phyloP scores from a whole-genome alignment of 345 rosid species.

The Adansonia digitata region DNA sequence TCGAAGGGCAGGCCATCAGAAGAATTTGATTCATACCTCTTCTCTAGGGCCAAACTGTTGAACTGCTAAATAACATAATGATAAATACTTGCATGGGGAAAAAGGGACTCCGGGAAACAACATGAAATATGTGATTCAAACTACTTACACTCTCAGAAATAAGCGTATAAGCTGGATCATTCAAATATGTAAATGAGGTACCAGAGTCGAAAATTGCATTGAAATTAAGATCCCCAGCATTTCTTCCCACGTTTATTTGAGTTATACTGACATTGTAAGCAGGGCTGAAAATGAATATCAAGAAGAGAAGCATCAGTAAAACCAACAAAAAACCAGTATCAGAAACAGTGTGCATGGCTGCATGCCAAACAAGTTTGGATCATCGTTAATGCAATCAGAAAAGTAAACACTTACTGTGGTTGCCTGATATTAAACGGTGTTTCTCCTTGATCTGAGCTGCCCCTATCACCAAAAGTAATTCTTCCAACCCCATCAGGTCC shows the following conservation, averaged over 20 bases:
- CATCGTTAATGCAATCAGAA: background rate
- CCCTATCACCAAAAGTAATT: slow-evolving; percentile 90
- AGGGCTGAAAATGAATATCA: slow-evolving; percentile 46
- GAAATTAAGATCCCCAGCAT: slow-evolving; percentile 44
- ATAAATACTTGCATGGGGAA: background rate
- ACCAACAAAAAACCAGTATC: background rate
- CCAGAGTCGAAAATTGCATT: slow-evolving; percentile 87
- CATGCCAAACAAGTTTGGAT: background rate
- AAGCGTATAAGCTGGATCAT: slow-evolving; percentile 61
- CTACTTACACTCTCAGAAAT: slow-evolving; percentile 58
- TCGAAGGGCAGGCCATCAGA: slow-evolving; percentile 55
- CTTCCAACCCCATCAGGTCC: slow-evolving; percentile 64
- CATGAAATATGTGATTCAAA: slow-evolving; percentile 12
- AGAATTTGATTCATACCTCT: slow-evolving; percentile 30
- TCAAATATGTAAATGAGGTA: slow-evolving; percentile 90
- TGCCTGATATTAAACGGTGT: slow-evolving; percentile 67
- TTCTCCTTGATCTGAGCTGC: slow-evolving; percentile 72
- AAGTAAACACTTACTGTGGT: slow-evolving; percentile 45
- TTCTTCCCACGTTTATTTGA: slow-evolving; percentile 55
- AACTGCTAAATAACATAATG: slow-evolving; percentile 45
- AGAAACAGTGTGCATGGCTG: background rate
- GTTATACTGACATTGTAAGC: slow-evolving; percentile 73
- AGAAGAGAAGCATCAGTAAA: slow-evolving; percentile 12
- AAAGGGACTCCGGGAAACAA: background rate
- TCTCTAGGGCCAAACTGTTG: slow-evolving; percentile 44